Evolutionary conservation across 208 protist genomes (phyloP).

Genomic region (Angomonas ambiguus): DNA sequence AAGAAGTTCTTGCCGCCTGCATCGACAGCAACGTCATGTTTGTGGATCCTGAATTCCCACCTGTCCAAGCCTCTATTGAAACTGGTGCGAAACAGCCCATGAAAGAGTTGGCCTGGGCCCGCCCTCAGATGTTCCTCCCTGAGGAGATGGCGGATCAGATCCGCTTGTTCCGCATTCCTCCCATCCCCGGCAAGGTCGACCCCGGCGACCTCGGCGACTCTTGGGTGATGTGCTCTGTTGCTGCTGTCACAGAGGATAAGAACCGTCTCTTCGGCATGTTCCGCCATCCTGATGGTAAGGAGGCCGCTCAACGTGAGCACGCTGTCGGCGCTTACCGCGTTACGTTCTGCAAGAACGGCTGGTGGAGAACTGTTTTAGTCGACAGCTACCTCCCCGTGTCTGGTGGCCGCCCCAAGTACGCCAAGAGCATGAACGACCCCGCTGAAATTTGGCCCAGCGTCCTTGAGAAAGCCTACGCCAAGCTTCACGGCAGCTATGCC

Average conservation of each 20-base stretch:
- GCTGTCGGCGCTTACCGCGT: conserved; percentile 74
- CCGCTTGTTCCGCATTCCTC: conserved; percentile 48
- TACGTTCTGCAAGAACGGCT: conserved; percentile 76
- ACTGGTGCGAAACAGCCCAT: conserved; percentile 47
- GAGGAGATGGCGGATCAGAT: conserved; percentile 53
- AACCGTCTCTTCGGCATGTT: conserved; percentile 49
- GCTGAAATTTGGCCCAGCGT: conserved; percentile 83
- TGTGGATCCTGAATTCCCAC: conserved; percentile 72
- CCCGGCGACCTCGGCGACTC: conserved; percentile 65
- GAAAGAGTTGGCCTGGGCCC: conserved; percentile 58
- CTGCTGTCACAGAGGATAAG: conserved; percentile 45
- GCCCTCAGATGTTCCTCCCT: conserved; percentile 43
- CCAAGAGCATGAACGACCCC: conserved; percentile 42
- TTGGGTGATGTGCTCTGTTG: conserved; percentile 72
- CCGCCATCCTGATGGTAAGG: conserved; percentile 49
- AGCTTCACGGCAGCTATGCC: conserved; percentile 82
- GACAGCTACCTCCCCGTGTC: conserved; percentile 76
- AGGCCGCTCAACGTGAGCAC: conserved; percentile 48
- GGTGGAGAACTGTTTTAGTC: conserved; percentile 78
- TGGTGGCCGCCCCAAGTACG: conserved; percentile 47
- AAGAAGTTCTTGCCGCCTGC: conserved; percentile 52
- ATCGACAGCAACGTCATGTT: conserved; percentile 53
- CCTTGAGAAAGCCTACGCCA: conserved; percentile 87
- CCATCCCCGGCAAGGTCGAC: conserved; percentile 38
- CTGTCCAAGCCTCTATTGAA: conserved; percentile 49